Evolutionary conservation across 805 yeast species (phyloP), one percentile per base, ranked within the genome.

Genomic region (Dipodascopsis uninucleata): DNA sequence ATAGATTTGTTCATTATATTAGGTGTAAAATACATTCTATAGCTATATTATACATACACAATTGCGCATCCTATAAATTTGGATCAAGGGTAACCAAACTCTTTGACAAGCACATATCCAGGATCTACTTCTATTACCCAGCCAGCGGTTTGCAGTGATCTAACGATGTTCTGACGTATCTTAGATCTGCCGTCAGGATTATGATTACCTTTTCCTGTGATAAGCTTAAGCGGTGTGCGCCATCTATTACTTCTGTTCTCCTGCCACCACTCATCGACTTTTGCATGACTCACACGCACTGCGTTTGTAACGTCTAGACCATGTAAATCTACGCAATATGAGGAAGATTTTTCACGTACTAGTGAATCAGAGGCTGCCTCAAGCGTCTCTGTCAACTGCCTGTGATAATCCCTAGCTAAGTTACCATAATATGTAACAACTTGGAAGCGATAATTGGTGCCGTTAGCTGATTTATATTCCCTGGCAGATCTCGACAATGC

Each of bases 141-240:
- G 4, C 47, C 43, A 23, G 37, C 28, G 17, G 35, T 37, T 6
- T 41, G 40, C 14, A 50, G 38, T 4, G 37, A 20, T 22, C 46
- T 39, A n/a, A 41, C 28, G 12, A 50, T 26, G 18, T 32, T 46
- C 8, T 54, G 52, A 26, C 40, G 33, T 12, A 52, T 21, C 18
- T 40, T 17, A 14, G 55, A 40, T 18, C 18, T 28, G 7, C 52
- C 52, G 6, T 45, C 40, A 5, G 35, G 21, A 14, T 47, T 43
- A 26, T 53, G 57, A 9, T 28, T 14, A 5, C 57, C 57, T 4
- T 35, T 36, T 4, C 57, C 57, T 9, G 57, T 53, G 26, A 53
- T 32, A 20, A 53, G 43, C 28, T 21, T 42, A 28, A 49, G 41
- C n/a, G 29, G 31, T 12, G 21, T 18, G 25, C 33, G 26, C 7